These are phyloP conservation scores for Aspergillus nomiae DNA, from an alignment of 2,329 filamentous ascomycete species.

Conservation along the genomic window DNA sequence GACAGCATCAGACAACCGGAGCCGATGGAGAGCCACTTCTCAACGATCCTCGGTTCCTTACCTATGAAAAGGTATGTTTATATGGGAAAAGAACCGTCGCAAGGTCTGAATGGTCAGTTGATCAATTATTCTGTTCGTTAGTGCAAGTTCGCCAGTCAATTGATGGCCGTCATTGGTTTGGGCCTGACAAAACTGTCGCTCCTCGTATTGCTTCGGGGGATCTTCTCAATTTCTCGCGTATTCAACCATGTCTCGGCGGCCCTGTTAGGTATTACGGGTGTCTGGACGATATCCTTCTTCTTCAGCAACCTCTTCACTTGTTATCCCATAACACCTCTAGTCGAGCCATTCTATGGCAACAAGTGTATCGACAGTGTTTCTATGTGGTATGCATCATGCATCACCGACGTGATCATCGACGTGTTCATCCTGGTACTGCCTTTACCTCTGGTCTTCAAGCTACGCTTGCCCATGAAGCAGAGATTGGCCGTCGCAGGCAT, in stretches of 20 bases:
- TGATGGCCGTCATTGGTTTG: not conserved
- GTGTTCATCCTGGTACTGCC: not conserved
- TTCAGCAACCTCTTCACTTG: constrained; percentile 5
- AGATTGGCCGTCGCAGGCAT: not conserved
- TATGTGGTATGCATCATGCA: not conserved
- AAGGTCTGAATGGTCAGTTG: not conserved
- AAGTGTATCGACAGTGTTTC: constrained; percentile 2
- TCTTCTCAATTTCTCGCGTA: not conserved
- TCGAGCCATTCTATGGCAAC: constrained; percentile 8
- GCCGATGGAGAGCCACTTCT: not conserved
- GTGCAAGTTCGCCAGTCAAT: not conserved
- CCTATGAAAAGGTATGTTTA: not conserved
- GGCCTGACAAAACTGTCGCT: not conserved
- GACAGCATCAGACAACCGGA: not conserved
- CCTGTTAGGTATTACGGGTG: not conserved
- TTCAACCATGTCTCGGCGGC: not conserved
- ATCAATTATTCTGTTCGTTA: not conserved
- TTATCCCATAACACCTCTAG: constrained; percentile 5
- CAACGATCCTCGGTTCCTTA: not conserved
- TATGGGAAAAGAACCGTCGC: not conserved
- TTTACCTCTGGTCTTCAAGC: not conserved
- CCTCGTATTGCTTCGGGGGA: not conserved
- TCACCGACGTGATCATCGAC: not conserved
- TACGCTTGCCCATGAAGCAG: not conserved
- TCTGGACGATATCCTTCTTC: constrained; percentile 1